Conservation (phyloP, 129 eudicot genomes). For the Pittosporum tobira region DNA sequence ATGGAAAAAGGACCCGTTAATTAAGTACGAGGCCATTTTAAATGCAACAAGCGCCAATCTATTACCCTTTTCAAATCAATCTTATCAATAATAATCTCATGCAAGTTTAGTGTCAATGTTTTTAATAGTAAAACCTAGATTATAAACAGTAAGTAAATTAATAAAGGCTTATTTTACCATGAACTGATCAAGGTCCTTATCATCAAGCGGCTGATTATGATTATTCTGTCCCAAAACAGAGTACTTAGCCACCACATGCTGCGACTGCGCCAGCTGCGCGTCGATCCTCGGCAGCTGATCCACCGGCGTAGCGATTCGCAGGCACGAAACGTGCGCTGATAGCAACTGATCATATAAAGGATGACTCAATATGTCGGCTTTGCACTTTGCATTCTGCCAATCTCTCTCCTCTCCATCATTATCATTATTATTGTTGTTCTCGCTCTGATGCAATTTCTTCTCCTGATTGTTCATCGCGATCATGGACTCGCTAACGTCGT, state of each 20-base stretch:
- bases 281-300: constrained; percentile 89
- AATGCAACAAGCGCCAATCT: neutral
- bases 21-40: neutral
- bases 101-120: neutral
- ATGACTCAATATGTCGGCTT: constrained; percentile 59
- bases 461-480: constrained; percentile 22
- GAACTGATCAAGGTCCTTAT: constrained; percentile 82
- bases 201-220: constrained; percentile 48
- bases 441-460: constrained; percentile 32
- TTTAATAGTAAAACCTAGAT: neutral
- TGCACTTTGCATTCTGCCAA: constrained; percentile 62
- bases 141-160: neutral
- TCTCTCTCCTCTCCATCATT: constrained; percentile 28
- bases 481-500: constrained; percentile 31
- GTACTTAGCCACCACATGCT: constrained; percentile 74
- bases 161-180: constrained; percentile 31
- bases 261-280: constrained; percentile 81
- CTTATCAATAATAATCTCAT: neutral
- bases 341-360: constrained; percentile 75
- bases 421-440: constrained; percentile 12
- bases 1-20: no score
- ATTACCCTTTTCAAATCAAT: neutral
- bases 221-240: constrained; percentile 41
- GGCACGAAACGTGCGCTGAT: constrained; percentile 77
- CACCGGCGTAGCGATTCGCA: constrained; percentile 82